These are phyloP conservation scores for Trypanosoma mega DNA, from an alignment of 208 protist species.

Conservation along the genomic window DNA sequence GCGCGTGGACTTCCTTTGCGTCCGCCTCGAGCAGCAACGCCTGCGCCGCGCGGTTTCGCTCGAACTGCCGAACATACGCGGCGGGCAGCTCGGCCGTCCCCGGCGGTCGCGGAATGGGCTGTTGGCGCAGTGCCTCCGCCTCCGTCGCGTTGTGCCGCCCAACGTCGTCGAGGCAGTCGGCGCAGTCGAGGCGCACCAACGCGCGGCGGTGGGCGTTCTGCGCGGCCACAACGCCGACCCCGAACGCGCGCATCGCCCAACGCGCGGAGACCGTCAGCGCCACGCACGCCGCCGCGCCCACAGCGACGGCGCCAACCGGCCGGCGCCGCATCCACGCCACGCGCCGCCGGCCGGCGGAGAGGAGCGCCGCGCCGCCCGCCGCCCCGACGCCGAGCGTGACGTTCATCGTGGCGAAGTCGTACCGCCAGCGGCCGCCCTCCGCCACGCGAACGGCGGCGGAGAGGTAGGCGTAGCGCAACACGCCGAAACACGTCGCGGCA, in stretches of 20 bases:
- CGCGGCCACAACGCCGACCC: slow-evolving; percentile 63
- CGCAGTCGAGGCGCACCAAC: slow-evolving; percentile 48
- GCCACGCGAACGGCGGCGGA: slow-evolving; percentile 58
- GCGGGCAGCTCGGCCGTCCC: slow-evolving; percentile 74
- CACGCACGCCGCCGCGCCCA: slow-evolving; percentile 36
- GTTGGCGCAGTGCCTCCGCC: slow-evolving; percentile 50
- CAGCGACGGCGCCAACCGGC: slow-evolving; percentile 50
- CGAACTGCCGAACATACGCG: slow-evolving; percentile 55
- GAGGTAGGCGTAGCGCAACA: slow-evolving; percentile 72
- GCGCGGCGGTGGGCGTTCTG: slow-evolving; percentile 74
- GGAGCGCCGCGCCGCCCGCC: slow-evolving; percentile 33
- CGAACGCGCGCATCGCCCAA: slow-evolving; percentile 50
- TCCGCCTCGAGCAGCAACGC: slow-evolving; percentile 64
- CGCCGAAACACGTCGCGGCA: slow-evolving; percentile 56
- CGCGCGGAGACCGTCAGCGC: slow-evolving; percentile 40
- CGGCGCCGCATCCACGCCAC: slow-evolving; percentile 63
- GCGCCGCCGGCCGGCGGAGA: slow-evolving; percentile 47
- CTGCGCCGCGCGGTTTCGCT: slow-evolving; percentile 55
- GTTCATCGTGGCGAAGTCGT: slow-evolving; percentile 87
- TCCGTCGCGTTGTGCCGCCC: slow-evolving; percentile 56
- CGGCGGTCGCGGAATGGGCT: slow-evolving; percentile 53
- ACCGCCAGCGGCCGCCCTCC: slow-evolving; percentile 73
- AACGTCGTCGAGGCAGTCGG: slow-evolving; percentile 82
- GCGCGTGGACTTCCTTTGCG: slow-evolving; percentile 64
- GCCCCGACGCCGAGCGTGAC: slow-evolving; percentile 50